These are phyloP conservation scores for Acidiella bohemica DNA, from an alignment of 495 filamentous ascomycete genomes.

Conservation along the genomic window DNA sequence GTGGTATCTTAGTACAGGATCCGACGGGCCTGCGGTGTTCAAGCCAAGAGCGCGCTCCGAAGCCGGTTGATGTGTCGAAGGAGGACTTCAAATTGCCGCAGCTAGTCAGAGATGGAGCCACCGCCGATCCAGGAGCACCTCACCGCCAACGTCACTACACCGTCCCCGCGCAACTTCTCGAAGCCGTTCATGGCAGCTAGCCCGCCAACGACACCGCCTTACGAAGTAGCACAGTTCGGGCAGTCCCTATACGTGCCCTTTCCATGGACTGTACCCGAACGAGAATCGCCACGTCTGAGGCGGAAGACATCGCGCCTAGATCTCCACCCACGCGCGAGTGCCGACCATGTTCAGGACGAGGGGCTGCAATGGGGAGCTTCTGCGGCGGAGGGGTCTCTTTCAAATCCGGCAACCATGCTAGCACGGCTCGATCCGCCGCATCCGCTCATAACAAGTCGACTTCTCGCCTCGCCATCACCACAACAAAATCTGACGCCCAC, in stretches of 20 bases:
- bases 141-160: conserved; percentile 8
- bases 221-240: neutral
- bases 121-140: conserved; percentile 1
- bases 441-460: neutral
- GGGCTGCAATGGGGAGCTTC: too few species aligned
- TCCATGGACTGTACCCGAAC: neutral
- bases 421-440: neutral
- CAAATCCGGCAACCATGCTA: neutral
- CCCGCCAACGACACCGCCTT: neutral
- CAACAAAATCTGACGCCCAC: neutral
- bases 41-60: too few species aligned
- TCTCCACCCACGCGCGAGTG: too few species aligned
- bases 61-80: too few species aligned
- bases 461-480: conserved; percentile 5
- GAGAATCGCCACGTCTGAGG: neutral
- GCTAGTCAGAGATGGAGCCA: too few species aligned
- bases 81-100: too few species aligned
- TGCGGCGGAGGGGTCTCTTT: too few species aligned
- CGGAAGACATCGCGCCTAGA: conserved; percentile 3
- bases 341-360: too few species aligned
- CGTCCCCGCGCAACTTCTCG: conserved; percentile 8
- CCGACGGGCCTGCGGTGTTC: too few species aligned
- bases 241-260: neutral
- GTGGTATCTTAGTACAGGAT: too few species aligned
- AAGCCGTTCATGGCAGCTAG: conserved; percentile 2